Evolutionary conservation across 257 asterid species (phyloP), one percentile per base, ranked within the genome.

Genomic region (Asclepias syriaca): DNA sequence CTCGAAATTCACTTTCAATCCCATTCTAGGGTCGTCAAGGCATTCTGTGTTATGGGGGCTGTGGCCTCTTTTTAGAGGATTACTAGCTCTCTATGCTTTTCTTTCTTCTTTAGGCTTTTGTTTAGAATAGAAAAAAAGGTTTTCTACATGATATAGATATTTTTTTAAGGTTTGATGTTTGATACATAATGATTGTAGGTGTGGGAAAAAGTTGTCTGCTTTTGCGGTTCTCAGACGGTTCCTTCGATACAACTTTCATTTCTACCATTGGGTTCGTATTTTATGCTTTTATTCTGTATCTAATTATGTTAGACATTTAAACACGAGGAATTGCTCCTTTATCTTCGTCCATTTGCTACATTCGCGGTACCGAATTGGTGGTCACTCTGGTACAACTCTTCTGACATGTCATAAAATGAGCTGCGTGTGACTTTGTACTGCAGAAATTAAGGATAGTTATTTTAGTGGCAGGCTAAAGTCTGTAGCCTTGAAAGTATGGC

Each of bases 261-360:
- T 88, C 95, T 69, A 90, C 93, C 64, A 90, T 90, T 78, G 93
- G 96, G 95, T 90, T 81, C 71, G 96, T 84, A 58, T 72, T 74
- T 68, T 66, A 19, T 8, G 61, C n/a, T 74, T 79, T 67, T 70
- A 49, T 75, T 27, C 63, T 37, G 15, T 53, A 10, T 67, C 15
- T 45, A n/a, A 1, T 72, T 70, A 58, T 39, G 5, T 39, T 67
- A 2, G 39, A 46, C 16, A 19, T 67, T 51, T 55, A 40, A 24
- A 57, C 4, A 43, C 8, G 40, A 55, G 4, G 10, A n/a, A 19
- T 34, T 39, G n/a, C 51, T 65, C 16, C 32, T n/a, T n/a, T 63
- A 50, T n/a, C n/a, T 54, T 13, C 29, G 76, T 49, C 49, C 46
- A 34, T 72, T 64, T 15, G n/a, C 54, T 46, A n/a, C 65, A 71